Evolutionary conservation across 2,329 filamentous ascomycete genomes (phyloP).

Genomic region (Cadophora luteo-olivacea): DNA sequence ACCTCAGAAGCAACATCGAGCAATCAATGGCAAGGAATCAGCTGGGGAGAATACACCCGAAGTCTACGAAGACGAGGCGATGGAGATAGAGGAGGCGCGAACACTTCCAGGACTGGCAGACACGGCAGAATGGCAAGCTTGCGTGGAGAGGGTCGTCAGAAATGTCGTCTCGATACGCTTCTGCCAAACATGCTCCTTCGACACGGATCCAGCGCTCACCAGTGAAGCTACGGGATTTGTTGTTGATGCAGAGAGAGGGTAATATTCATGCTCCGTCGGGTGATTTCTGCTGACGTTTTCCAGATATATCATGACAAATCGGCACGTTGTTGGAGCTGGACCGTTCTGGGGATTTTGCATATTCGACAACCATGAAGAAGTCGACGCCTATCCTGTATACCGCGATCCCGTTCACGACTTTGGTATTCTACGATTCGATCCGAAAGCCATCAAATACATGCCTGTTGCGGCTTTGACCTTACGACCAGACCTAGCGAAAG

Average conservation of each 20-base stretch:
- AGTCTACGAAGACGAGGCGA: constrained; percentile 44
- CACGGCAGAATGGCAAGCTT: constrained; percentile 91
- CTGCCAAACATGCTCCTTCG: constrained; percentile 96
- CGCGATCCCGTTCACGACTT: constrained; percentile 99
- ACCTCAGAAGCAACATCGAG: constrained; percentile 44
- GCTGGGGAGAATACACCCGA: constrained; percentile 45
- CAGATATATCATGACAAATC: constrained; percentile 82
- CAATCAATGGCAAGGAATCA: constrained; percentile 45
- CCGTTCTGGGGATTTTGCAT: constrained; percentile 99
- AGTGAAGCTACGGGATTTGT: constrained; percentile 98
- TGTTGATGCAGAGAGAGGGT: constrained; percentile 90
- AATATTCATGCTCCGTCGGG: constrained; percentile 10
- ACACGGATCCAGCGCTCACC: constrained; percentile 92
- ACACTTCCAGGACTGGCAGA: constrained; percentile 52
- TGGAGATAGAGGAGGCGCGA: constrained; percentile 47
- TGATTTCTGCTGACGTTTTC: constrained; percentile 38
- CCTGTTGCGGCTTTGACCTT: constrained; percentile 80
- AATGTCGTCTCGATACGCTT: constrained; percentile 99
- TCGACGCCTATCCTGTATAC: constrained; percentile 95
- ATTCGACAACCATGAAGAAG: constrained; percentile 98
- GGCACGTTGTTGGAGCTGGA: constrained; percentile 92
- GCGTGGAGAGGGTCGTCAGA: constrained; percentile 90
- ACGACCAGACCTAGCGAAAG: constrained; percentile 84
- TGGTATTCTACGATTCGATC: constrained; percentile 94
- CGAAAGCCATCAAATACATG: constrained; percentile 97